Conservation (phyloP, 2,329 filamentous ascomycete genomes). For the Penicillium freii region DNA sequence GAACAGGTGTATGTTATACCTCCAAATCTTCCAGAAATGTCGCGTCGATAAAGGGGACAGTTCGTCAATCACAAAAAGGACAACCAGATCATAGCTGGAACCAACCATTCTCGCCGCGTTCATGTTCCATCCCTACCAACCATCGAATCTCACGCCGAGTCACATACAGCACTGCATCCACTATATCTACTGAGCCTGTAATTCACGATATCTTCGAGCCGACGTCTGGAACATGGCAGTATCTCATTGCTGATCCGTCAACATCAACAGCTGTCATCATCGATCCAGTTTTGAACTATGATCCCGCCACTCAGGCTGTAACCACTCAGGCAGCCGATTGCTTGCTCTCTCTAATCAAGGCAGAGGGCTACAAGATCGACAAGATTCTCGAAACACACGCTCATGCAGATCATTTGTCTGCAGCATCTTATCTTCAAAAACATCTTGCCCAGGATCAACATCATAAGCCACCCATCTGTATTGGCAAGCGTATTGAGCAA, state of each 20-base stretch:
- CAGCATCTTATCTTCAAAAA: slow-evolving; percentile 57
- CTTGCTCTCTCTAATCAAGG: slow-evolving; percentile 47
- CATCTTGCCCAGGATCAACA: slow-evolving; percentile 40
- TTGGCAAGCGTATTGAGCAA: slow-evolving; percentile 56
- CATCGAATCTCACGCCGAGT: not conserved
- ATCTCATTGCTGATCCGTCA: slow-evolving; percentile 56
- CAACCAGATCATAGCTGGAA: not conserved
- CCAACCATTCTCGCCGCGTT: not conserved
- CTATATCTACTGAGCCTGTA: slow-evolving; percentile 15
- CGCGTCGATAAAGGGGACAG: not conserved
- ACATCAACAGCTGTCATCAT: slow-evolving; percentile 56
- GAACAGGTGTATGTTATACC: not conserved
- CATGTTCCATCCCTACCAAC: not conserved
- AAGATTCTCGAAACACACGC: slow-evolving; percentile 61
- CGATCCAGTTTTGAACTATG: slow-evolving; percentile 61
- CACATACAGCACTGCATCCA: slow-evolving; percentile 11
- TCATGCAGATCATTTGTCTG: slow-evolving; percentile 56
- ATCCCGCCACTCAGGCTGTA: slow-evolving; percentile 46
- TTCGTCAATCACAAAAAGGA: not conserved
- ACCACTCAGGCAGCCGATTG: slow-evolving; percentile 54
- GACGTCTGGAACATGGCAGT: slow-evolving; percentile 59
- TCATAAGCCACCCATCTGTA: slow-evolving; percentile 50
- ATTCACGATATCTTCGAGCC: slow-evolving; percentile 39
- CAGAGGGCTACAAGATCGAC: slow-evolving; percentile 50
- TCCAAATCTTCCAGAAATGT: not conserved